A percentile compares a stretch with the other conserved stretches of the same genome.
phyloP scores from a whole-genome alignment of 306 rosid genomes.

The Pterocarpus macrocarpus region DNA sequence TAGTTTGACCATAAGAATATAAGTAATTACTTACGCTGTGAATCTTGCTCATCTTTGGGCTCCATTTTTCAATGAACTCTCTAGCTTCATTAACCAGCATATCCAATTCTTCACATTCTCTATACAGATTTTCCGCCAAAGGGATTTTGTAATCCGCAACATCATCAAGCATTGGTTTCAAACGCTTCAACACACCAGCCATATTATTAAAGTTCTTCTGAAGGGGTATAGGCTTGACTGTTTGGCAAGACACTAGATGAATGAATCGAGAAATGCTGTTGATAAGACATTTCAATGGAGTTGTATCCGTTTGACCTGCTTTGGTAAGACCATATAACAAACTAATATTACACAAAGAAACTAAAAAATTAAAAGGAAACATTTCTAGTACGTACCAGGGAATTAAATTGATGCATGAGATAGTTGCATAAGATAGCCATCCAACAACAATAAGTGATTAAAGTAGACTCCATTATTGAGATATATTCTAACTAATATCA shows the following conservation, averaged over 20 bases:
- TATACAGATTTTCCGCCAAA: slow-evolving; percentile 61
- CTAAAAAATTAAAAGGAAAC: slow-evolving; percentile 28
- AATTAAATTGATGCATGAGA: slow-evolving; percentile 19
- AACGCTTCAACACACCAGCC: slow-evolving; percentile 71
- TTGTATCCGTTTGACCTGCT: slow-evolving; percentile 76
- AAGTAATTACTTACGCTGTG: slow-evolving; percentile 62
- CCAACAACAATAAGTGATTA: slow-evolving; percentile 16
- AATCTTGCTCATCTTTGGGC: slow-evolving; percentile 80
- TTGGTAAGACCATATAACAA: slow-evolving; percentile 41
- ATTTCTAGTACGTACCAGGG: background rate
- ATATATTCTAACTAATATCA: slow-evolving; percentile 30
- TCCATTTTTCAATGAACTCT: slow-evolving; percentile 82
- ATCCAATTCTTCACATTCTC: slow-evolving; percentile 84
- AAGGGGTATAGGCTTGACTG: slow-evolving; percentile 65
- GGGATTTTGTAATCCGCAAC: slow-evolving; percentile 61
- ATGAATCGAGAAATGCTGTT: slow-evolving; percentile 91
- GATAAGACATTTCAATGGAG: slow-evolving; percentile 73
- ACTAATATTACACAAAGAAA: slow-evolving; percentile 24
- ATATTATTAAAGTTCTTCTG: slow-evolving; percentile 70
- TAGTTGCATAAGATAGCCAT: background rate
- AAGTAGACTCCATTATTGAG: slow-evolving; percentile 14
- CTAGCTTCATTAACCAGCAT: slow-evolving; percentile 70
- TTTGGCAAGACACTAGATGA: slow-evolving; percentile 86
- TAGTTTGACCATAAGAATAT: background rate
- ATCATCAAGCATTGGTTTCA: slow-evolving; percentile 86